These are phyloP conservation scores for Starmerella etchellsii DNA, from an alignment of 805 yeast genomes.

Conservation along the genomic window DNA sequence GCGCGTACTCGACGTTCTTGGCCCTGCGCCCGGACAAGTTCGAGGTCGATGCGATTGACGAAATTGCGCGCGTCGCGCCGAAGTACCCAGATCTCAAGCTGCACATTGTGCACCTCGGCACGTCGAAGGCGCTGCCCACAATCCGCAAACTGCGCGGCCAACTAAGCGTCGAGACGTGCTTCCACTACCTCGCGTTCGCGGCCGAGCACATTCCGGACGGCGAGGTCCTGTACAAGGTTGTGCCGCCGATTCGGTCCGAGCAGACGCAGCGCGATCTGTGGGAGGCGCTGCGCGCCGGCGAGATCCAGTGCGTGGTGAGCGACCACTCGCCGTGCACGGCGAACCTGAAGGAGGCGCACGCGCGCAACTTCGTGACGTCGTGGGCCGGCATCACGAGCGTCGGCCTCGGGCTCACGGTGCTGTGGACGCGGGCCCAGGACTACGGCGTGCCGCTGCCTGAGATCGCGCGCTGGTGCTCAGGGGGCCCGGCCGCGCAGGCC, in stretches of 20 bases:
- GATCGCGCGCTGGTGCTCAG: conserved; percentile 66
- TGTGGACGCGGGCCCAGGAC: conserved; percentile 52
- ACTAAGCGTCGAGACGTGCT: conserved; percentile 83
- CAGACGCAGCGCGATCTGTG: conserved; percentile 61
- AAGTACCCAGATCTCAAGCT: conserved; percentile 33
- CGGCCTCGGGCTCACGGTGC: conserved; percentile 74
- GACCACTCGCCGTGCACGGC: conserved; percentile 97
- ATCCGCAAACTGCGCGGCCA: conserved; percentile 33
- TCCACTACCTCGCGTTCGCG: conserved; percentile 69
- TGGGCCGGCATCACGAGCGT: conserved; percentile 97
- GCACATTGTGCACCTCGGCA: conserved; percentile 84
- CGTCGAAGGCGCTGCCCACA: conserved; percentile 69
- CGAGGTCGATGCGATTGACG: conserved; percentile 72
- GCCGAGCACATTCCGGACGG: conserved; percentile 70
- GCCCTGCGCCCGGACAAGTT: conserved; percentile 81
- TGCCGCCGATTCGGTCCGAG: conserved; percentile 83
- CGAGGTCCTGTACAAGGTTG: conserved; percentile 78
- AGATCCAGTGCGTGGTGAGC: conserved; percentile 75
- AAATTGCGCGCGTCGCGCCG: conserved; percentile 51
- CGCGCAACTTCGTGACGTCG: conserved; percentile 80
- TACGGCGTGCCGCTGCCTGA: conserved; percentile 42
- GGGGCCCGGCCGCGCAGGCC: conserved; percentile 74
- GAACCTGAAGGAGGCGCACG: conserved; percentile 62
- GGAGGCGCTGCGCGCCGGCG: conserved; percentile 55
- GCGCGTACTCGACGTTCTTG: conserved; percentile 55